A percentile compares a stretch with the other conserved stretches of the same genome.
These are phyloP conservation scores for Myxozyma geophila DNA, from an alignment of 805 yeast species.

Conservation along the genomic window DNA sequence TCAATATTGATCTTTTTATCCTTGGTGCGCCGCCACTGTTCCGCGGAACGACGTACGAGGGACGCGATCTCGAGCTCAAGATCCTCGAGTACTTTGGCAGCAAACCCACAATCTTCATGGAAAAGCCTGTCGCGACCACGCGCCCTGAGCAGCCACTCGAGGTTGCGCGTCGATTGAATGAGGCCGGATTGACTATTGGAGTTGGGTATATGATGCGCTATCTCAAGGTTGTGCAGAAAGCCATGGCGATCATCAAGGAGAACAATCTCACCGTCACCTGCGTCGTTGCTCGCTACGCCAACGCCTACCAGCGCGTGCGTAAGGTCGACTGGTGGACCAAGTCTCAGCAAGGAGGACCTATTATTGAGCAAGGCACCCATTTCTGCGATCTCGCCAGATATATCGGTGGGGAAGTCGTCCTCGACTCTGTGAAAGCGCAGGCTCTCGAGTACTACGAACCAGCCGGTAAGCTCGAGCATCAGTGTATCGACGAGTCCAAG, in stretches of 20 bases:
- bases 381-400: slow-evolving; percentile 35
- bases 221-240: slow-evolving; percentile 36
- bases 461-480: slow-evolving; percentile 32
- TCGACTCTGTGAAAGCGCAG: slow-evolving; percentile 28
- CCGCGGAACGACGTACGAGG: slow-evolving; percentile 32
- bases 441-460: slow-evolving; percentile 32
- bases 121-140: slow-evolving; percentile 36
- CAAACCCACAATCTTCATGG: slow-evolving; percentile 30
- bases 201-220: slow-evolving; percentile 39
- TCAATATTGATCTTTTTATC: slow-evolving; percentile 23
- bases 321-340: slow-evolving; percentile 37
- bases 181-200: slow-evolving; percentile 22
- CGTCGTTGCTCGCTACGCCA: slow-evolving; percentile 33
- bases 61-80: slow-evolving; percentile 33
- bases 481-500: slow-evolving; percentile 30
- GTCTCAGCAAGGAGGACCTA: slow-evolving; percentile 37
- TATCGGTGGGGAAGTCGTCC: slow-evolving; percentile 35
- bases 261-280: slow-evolving; percentile 31
- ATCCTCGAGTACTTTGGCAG: slow-evolving; percentile 21
- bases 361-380: slow-evolving; percentile 39
- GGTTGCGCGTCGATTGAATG: slow-evolving; percentile 23
- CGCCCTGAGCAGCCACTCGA: slow-evolving; percentile 34
- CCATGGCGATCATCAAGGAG: slow-evolving; percentile 28
- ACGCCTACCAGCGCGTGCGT: slow-evolving; percentile 26
- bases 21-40: slow-evolving; percentile 35